These are phyloP conservation scores for Populus euphratica DNA, from an alignment of 345 rosid species.

Conservation along the genomic window DNA sequence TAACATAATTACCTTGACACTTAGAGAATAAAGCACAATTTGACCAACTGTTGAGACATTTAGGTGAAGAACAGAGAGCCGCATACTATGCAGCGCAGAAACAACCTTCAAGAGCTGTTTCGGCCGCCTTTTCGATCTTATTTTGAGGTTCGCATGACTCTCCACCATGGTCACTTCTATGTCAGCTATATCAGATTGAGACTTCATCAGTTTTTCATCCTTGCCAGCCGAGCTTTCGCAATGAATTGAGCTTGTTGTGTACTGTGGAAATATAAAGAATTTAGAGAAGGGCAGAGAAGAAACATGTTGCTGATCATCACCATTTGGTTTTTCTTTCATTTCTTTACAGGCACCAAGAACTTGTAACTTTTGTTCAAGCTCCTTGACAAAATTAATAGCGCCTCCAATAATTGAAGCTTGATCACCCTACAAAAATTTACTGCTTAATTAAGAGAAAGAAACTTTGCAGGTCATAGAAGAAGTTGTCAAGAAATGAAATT, in stretches of 20 bases:
- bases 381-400: slow-evolving; percentile 50
- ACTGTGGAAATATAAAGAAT: slow-evolving; percentile 65
- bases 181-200: slow-evolving; percentile 42
- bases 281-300: slow-evolving; percentile 46
- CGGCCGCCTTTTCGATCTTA: slow-evolving; percentile 62
- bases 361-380: slow-evolving; percentile 40
- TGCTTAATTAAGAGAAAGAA: background rate
- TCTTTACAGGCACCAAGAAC: slow-evolving; percentile 31
- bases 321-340: slow-evolving; percentile 22
- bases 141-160: slow-evolving; percentile 73
- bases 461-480: background rate
- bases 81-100: slow-evolving; percentile 56
- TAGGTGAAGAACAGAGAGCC: slow-evolving; percentile 72
- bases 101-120: slow-evolving; percentile 68
- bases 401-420: slow-evolving; percentile 54
- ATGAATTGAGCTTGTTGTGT: slow-evolving; percentile 33
- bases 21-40: slow-evolving; percentile 65
- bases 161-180: slow-evolving; percentile 85
- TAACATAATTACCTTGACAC: slow-evolving; percentile 59
- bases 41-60: slow-evolving; percentile 65
- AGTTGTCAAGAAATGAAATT: background rate
- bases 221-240: slow-evolving; percentile 14
- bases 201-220: slow-evolving; percentile 9
- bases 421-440: slow-evolving; percentile 31
- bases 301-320: background rate